These are phyloP conservation scores for Neoboletus magnificus DNA, from an alignment of 768 basidiomycete genomes.

Conservation along the genomic window DNA sequence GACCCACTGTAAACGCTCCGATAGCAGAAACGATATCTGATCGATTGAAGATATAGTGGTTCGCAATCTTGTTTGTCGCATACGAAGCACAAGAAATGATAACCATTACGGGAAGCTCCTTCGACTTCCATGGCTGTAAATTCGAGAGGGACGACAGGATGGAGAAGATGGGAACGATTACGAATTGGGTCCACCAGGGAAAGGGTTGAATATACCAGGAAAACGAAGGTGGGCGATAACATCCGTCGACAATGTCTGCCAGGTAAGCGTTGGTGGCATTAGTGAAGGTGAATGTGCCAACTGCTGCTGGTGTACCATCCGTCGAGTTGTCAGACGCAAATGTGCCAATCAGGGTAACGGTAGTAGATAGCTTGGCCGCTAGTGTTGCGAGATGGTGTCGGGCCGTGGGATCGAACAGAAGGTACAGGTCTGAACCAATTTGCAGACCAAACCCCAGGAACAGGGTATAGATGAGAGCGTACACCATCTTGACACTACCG, in stretches of 20 bases:
- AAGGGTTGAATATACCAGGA: constrained; percentile 82
- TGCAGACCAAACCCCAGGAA: constrained; percentile 84
- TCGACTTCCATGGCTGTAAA: constrained; percentile 69
- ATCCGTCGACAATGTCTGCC: constrained; percentile 58
- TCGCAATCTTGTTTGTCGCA: constrained; percentile 76
- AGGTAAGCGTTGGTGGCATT: constrained; percentile 45
- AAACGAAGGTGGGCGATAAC: constrained; percentile 61
- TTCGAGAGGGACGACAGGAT: constrained; percentile 70
- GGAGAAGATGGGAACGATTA: constrained; percentile 77
- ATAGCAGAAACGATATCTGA: constrained; percentile 84
- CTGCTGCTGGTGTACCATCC: constrained; percentile 42
- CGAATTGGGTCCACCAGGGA: constrained; percentile 71
- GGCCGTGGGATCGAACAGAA: constrained; percentile 60
- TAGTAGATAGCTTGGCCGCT: constrained; percentile 47
- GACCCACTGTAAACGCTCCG: constrained; percentile 77
- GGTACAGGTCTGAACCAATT: constrained; percentile 78
- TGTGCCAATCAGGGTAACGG: constrained; percentile 56
- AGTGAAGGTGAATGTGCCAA: constrained; percentile 66
- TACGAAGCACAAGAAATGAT: constrained; percentile 78
- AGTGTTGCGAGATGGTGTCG: constrained; percentile 52
- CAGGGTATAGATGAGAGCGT: constrained; percentile 82
- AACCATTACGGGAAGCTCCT: constrained; percentile 79
- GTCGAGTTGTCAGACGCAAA: constrained; percentile 59
- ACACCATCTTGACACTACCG: constrained; percentile 85
- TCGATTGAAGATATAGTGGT: constrained; percentile 81